Conservation (phyloP, 352 stramenopile genomes). For the Thalassiosira livingstoniorum region DNA sequence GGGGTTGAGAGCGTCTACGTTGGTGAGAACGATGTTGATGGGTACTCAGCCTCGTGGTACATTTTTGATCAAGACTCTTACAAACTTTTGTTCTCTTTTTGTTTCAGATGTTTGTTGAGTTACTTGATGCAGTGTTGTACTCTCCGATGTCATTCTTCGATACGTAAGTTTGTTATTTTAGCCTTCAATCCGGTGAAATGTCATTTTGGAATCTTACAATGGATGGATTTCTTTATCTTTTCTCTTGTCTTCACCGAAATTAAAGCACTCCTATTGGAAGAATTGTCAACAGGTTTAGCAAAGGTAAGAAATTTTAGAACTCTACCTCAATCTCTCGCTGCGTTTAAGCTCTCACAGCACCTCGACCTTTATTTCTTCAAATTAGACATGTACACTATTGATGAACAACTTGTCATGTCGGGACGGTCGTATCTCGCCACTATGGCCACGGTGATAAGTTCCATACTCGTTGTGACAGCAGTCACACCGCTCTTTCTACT, state of each 20-base stretch:
- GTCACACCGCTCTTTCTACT: slow-evolving; percentile 36
- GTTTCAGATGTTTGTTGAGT: slow-evolving; percentile 56
- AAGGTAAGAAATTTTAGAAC: slow-evolving; percentile 55
- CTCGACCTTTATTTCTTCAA: slow-evolving; percentile 44
- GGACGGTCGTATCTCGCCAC: slow-evolving; percentile 20
- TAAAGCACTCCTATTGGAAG: slow-evolving; percentile 89
- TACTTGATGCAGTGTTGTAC: slow-evolving; percentile 78
- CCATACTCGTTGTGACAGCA: slow-evolving; percentile 46
- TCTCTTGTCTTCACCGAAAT: neutral
- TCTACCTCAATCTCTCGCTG: neutral
- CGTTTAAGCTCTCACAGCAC: neutral
- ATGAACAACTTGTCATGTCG: slow-evolving; percentile 88
- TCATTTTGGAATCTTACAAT: neutral
- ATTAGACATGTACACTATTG: slow-evolving; percentile 91
- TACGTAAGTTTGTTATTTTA: slow-evolving; percentile 55
- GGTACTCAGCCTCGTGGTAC: too few relatives aligned
- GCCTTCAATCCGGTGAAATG: neutral
- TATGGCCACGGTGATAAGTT: slow-evolving; percentile 17
- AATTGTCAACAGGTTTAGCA: slow-evolving; percentile 93
- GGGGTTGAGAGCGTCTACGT: slow-evolving; percentile 51
- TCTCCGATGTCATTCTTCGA: slow-evolving; percentile 92
- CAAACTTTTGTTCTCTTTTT: too few relatives aligned
- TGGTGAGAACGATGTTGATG: neutral
- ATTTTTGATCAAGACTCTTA: too few relatives aligned
- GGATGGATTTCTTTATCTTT: neutral